Conservation (phyloP, 176 grass and related monocot genomes). For the Oryza brachyantha region DNA sequence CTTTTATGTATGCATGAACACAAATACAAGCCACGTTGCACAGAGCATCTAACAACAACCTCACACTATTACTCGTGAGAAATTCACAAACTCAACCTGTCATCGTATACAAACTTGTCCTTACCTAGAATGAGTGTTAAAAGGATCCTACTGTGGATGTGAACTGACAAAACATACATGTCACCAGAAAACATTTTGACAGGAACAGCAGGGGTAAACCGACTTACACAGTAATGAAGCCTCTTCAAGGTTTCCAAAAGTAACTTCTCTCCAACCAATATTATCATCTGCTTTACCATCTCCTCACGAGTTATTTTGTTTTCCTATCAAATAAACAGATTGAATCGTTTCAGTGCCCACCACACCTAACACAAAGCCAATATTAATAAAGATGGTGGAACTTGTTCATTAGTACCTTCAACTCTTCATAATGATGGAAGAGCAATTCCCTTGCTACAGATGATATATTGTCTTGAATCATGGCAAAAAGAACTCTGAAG, state of each 20-base stretch:
- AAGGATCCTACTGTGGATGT: slow-evolving; percentile 4
- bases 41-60: not conserved
- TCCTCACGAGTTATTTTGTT: slow-evolving; percentile 62
- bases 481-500: slow-evolving; percentile 56
- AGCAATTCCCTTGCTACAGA: slow-evolving; percentile 63
- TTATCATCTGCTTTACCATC: slow-evolving; percentile 68
- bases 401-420: slow-evolving; percentile 53
- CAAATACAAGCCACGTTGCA: not conserved
- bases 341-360: slow-evolving; percentile 11
- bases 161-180: slow-evolving; percentile 14
- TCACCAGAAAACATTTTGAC: not conserved
- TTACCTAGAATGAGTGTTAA: not conserved
- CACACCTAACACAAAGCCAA: not conserved
- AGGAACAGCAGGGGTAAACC: not conserved
- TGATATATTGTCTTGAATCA: slow-evolving; percentile 58
- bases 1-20: slow-evolving; percentile 1
- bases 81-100: not conserved
- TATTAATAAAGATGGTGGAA: not conserved
- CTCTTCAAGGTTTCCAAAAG: slow-evolving; percentile 55
- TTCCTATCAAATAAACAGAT: slow-evolving; percentile 36
- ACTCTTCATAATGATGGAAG: slow-evolving; percentile 65
- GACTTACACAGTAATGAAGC: slow-evolving; percentile 65
- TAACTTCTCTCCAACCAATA: slow-evolving; percentile 67
- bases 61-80: not conserved
- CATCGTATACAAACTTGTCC: not conserved